phyloP scores from a whole-genome alignment of 768 basidiomycete genomes.

The Russula dissimulans region DNA sequence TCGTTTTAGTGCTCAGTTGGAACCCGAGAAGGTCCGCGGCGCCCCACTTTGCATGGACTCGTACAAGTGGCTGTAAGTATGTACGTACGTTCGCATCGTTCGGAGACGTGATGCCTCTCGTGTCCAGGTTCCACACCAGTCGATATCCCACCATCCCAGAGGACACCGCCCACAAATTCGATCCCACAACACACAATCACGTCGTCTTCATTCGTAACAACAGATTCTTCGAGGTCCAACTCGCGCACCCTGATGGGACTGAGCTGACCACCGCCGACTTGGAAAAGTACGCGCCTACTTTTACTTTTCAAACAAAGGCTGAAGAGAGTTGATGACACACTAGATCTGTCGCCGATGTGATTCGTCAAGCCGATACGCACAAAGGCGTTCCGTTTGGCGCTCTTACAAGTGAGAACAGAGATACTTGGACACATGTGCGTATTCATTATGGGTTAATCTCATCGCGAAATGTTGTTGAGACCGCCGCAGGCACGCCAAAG shows the following conservation, averaged over 20 bases:
- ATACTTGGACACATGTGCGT: conserved; percentile 76
- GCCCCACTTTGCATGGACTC: conserved; percentile 82
- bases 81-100: neutral
- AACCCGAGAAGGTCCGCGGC: conserved; percentile 78
- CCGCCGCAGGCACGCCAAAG: conserved; percentile 41
- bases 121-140: conserved; percentile 76
- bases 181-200: conserved; percentile 68
- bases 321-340: conserved; percentile 34
- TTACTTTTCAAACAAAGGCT: neutral
- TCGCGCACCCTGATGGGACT: conserved; percentile 49
- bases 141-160: conserved; percentile 77
- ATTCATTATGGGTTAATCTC: neutral
- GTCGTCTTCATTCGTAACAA: conserved; percentile 88
- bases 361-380: conserved; percentile 47
- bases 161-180: conserved; percentile 79
- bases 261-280: conserved; percentile 76
- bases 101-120: neutral
- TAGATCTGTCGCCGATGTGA: conserved; percentile 48
- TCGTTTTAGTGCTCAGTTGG: conserved; percentile 52
- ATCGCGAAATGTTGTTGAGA: conserved; percentile 12
- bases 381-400: conserved; percentile 52
- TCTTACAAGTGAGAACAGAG: conserved; percentile 82
- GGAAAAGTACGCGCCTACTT: conserved; percentile 44
- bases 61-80: conserved; percentile 83
- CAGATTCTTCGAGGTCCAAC: conserved; percentile 77